A percentile compares a stretch with the other conserved stretches of the same genome.
Evolutionary conservation across 495 filamentous ascomycete genomes (phyloP).

Genomic region (Hypoxylon crocopeplum): DNA sequence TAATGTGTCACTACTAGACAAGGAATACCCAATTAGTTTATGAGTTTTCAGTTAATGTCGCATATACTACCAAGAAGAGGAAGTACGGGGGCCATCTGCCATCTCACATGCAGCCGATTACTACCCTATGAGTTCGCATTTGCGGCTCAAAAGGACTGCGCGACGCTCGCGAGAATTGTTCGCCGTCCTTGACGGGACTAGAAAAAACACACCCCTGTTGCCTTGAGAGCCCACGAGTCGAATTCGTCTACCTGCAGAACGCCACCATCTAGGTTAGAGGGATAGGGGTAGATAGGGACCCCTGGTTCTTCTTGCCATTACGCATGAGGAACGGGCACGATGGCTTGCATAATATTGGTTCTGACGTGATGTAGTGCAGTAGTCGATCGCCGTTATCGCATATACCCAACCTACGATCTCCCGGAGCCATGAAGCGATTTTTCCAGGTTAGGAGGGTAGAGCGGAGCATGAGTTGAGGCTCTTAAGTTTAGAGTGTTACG

Average conservation of each 20-base stretch:
- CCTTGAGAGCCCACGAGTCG: neutral
- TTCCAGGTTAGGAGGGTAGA: no score
- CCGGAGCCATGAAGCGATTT: no score
- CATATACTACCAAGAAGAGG: slow-evolving; percentile 3
- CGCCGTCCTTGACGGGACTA: neutral
- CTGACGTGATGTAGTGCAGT: neutral
- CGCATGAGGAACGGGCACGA: neutral
- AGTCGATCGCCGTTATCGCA: slow-evolving; percentile 4
- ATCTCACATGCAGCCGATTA: slow-evolving; percentile 16
- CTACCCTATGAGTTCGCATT: slow-evolving; percentile 4
- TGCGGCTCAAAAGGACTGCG: slow-evolving; percentile 27
- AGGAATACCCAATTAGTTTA: slow-evolving; percentile 6
- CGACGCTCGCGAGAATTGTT: neutral
- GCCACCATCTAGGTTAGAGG: slow-evolving; percentile 4
- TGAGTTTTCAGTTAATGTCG: slow-evolving; percentile 6
- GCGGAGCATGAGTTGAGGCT: no score
- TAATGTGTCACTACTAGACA: neutral
- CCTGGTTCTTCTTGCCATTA: neutral
- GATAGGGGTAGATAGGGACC: slow-evolving; percentile 2
- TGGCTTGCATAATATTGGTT: slow-evolving; percentile 33
- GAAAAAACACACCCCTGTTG: neutral
- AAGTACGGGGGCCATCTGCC: slow-evolving; percentile 1
- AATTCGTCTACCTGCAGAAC: slow-evolving; percentile 19
- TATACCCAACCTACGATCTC: neutral
- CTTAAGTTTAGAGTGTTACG: no score